Base-by-base conservation (phyloP, 495 filamentous ascomycete genomes). In the Penicillium bialowiezense region DNA sequence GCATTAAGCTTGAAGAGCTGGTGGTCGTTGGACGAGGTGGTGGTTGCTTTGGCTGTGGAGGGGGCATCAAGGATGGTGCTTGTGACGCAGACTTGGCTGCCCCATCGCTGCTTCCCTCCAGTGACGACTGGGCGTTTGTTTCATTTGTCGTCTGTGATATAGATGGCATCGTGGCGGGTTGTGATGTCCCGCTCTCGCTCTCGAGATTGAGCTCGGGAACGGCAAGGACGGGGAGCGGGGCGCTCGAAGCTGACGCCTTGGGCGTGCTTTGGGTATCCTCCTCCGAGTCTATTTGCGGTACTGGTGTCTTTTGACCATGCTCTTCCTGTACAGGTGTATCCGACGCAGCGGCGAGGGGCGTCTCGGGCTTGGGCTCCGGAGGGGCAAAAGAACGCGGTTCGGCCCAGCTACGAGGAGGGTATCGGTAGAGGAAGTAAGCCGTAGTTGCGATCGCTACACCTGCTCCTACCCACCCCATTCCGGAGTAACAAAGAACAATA, bases 191-290 rank as follows among this genome's bases (percentile, higher is more conserved):
- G 40, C 47, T 40, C 41, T 46, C 42, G 24, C 48, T 55, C 20
- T 65, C 52, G 9, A 72, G 58, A 31, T 54, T 65, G 24, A 72
- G 51, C 5, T 62, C 59, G 7, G 72, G 72, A 3, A 72, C 59
- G 12, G 62, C 44, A n/a, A 71, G 54, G 3, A 50, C 48, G 1
- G 69, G 45, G 26, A 35, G 32, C 9, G 60, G 59, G 36, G 58
- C 51, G 29, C 21, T 65, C 35, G 63, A 57, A 14, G 63, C 60
- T 23, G 64, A 64, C 3, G 73, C 71, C 55, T 78, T 79, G 4
- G 80, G 79, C 6, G 79, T 82, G 1, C 65, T 68, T 43, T 77
- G 71, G 3, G 68, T 48, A 31, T 69, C 72, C 5, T 70, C 60
- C 36, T 52, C 60, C 23, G 13, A 62, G 32, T 53, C 50, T 41